These are phyloP conservation scores for Penicillium thymicola DNA, from an alignment of 2,329 filamentous ascomycete species.

Conservation along the genomic window DNA sequence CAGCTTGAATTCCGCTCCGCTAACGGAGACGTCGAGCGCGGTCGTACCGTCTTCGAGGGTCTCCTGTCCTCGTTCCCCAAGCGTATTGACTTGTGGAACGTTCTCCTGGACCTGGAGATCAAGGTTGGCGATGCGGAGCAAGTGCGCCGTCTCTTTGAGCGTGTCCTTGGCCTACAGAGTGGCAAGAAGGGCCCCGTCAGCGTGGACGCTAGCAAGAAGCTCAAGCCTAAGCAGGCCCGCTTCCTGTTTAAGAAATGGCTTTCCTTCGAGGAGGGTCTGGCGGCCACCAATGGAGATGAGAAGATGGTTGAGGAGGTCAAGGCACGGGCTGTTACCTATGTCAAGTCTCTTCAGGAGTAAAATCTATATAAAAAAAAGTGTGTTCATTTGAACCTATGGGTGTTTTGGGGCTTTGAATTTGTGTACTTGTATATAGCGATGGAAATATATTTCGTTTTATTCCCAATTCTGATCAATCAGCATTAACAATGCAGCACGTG, in stretches of 20 bases:
- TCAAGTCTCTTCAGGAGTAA: slow-evolving; percentile 45
- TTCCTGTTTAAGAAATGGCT: slow-evolving; percentile 91
- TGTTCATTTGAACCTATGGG: slow-evolving; percentile 16
- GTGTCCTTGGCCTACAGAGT: slow-evolving; percentile 56
- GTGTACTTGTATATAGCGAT: slow-evolving; percentile 15
- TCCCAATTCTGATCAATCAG: neutral
- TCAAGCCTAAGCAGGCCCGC: slow-evolving; percentile 80
- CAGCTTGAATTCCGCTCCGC: slow-evolving; percentile 84
- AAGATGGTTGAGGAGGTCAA: slow-evolving; percentile 70
- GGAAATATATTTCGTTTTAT: slow-evolving; percentile 16
- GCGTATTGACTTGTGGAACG: slow-evolving; percentile 88
- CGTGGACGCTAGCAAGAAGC: slow-evolving; percentile 51
- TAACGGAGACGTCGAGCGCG: slow-evolving; percentile 81
- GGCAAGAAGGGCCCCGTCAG: slow-evolving; percentile 33
- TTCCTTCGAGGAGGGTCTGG: slow-evolving; percentile 72
- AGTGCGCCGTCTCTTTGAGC: slow-evolving; percentile 76
- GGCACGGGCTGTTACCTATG: slow-evolving; percentile 68
- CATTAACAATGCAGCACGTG: neutral
- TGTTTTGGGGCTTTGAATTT: slow-evolving; percentile 26
- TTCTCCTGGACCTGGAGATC: slow-evolving; percentile 82
- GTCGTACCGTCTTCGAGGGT: slow-evolving; percentile 90
- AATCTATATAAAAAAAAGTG: slow-evolving; percentile 18
- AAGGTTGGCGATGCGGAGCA: slow-evolving; percentile 58
- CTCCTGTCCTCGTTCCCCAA: slow-evolving; percentile 81
- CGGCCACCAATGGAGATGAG: slow-evolving; percentile 53